Evolutionary conservation across 2,329 filamentous ascomycete genomes (phyloP).

Genomic region (Zasmidium citrigriseum): DNA sequence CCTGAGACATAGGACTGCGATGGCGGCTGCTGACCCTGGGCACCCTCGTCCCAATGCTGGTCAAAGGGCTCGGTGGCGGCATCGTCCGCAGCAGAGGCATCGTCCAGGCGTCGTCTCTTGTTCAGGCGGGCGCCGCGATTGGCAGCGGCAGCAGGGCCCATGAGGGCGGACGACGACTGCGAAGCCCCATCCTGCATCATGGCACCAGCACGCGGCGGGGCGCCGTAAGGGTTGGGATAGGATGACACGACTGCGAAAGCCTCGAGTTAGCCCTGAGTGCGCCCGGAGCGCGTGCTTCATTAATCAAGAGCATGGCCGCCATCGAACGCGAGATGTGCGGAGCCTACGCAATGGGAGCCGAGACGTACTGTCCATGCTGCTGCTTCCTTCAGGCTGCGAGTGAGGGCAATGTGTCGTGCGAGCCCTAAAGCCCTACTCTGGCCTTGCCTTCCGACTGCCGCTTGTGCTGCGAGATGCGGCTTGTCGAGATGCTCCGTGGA

Average conservation of each 20-base stretch:
- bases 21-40: neutral
- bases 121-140: constrained; percentile 2
- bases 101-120: constrained; percentile 8
- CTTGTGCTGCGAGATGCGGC: neutral
- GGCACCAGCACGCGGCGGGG: constrained; percentile 3
- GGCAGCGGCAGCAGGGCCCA: neutral
- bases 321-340: neutral
- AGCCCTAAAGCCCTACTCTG: neutral
- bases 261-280: neutral
- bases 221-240: constrained; percentile 4
- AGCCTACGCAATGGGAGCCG: neutral
- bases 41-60: constrained; percentile 4
- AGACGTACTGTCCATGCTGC: neutral
- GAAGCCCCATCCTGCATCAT: constrained; percentile 9
- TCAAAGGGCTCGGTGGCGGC: constrained; percentile 1
- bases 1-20: constrained; percentile 5
- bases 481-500: neutral
- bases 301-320: neutral
- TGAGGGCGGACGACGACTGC: neutral
- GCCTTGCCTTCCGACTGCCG: no score
- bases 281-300: neutral
- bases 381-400: neutral
- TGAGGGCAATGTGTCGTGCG: neutral
- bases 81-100: neutral
- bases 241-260: constrained; percentile 6